Evolutionary conservation across 139 green algal genomes (phyloP).

Genomic region (Micractinium conductrix): DNA sequence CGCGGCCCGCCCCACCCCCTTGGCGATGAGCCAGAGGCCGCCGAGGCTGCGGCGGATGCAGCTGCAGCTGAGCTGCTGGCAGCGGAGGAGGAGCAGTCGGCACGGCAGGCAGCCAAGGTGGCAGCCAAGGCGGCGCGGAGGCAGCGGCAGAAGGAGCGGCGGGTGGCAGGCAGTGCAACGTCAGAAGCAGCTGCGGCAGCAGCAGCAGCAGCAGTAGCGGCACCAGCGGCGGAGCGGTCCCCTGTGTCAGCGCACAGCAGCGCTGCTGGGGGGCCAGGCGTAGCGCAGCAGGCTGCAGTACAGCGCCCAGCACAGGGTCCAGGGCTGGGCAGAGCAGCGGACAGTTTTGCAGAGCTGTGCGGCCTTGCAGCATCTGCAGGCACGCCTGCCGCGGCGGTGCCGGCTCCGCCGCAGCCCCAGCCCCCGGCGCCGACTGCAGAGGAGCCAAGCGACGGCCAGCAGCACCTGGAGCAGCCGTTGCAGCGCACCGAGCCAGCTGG

Average conservation of each 20-base stretch:
- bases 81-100: neutral
- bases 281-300: neutral
- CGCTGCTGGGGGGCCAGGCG: neutral
- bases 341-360: no score
- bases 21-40: no score
- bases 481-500: no score
- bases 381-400: neutral
- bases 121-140: neutral
- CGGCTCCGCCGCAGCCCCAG: neutral
- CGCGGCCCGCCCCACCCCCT: neutral
- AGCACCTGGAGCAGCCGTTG: no score
- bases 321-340: neutral
- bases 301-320: neutral
- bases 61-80: neutral
- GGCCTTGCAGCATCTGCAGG: neutral
- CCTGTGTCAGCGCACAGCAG: no score
- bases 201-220: neutral
- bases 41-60: neutral
- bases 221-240: neutral
- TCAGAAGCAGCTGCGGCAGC: neutral
- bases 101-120: neutral
- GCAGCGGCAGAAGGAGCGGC: neutral
- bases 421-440: neutral
- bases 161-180: neutral
- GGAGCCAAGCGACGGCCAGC: no score